phyloP scores from a whole-genome alignment of 768 basidiomycete genomes.

The Amanita polypyramis region DNA sequence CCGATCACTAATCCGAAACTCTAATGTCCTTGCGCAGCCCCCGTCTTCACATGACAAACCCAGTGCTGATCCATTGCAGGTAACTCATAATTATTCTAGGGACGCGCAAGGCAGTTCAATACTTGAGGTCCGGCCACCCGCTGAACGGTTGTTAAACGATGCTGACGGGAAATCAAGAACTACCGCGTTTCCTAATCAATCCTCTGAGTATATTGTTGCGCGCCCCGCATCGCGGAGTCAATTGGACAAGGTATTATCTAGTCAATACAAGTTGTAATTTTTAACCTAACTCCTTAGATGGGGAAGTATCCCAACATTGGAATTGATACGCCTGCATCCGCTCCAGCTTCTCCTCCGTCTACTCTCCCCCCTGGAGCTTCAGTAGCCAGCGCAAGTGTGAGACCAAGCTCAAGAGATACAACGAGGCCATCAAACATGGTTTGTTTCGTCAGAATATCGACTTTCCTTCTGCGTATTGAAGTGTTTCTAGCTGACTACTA shows the following conservation, averaged over 20 bases:
- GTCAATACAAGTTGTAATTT: neutral
- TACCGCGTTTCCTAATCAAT: neutral
- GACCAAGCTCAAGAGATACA: neutral
- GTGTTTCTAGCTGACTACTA: neutral
- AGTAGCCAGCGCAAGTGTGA: neutral
- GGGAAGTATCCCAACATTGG: neutral
- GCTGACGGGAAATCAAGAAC: neutral
- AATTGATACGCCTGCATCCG: neutral
- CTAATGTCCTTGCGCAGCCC: neutral
- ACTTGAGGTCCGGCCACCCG: neutral
- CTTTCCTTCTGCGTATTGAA: neutral
- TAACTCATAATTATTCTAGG: no score
- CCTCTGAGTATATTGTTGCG: neutral
- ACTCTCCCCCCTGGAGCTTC: neutral
- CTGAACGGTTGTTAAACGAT: neutral
- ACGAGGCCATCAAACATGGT: neutral
- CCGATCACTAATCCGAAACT: neutral
- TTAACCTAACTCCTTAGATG: neutral
- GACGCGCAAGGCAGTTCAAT: neutral
- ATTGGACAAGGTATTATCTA: slow-evolving; percentile 1
- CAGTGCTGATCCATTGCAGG: neutral
- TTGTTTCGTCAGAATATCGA: neutral
- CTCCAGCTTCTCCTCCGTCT: neutral
- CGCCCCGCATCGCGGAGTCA: neutral
- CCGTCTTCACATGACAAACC: neutral